These are phyloP conservation scores for Balamuthia mandrillaris DNA, from an alignment of 208 protist genomes.

Conservation along the genomic window DNA sequence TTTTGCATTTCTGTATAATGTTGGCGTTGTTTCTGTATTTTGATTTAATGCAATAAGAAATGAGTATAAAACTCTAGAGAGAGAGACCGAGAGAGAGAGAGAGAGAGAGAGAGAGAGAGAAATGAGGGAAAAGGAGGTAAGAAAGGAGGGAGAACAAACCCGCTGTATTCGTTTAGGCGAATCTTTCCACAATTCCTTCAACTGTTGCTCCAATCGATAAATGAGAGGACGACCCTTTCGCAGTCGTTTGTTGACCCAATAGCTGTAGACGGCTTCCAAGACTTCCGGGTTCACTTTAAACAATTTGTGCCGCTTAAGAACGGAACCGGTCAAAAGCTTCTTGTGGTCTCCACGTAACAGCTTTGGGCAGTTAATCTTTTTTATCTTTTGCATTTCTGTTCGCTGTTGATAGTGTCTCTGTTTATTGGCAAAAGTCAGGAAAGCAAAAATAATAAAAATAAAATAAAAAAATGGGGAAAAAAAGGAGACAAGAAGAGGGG, in stretches of 20 bases:
- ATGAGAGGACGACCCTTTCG: background rate
- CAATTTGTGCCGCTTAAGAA: background rate
- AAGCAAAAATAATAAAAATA: too few species aligned
- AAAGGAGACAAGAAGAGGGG: too few species aligned
- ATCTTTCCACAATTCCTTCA: constrained; percentile 5
- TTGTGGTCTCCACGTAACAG: background rate
- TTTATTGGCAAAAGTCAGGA: too few species aligned
- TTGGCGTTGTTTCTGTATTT: background rate
- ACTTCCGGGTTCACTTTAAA: background rate
- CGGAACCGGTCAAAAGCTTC: background rate
- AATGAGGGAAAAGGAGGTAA: too few species aligned
- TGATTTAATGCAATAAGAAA: background rate
- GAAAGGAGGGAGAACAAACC: background rate
- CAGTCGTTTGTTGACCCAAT: constrained; percentile 25
- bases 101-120: too few species aligned
- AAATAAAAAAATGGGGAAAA: too few species aligned
- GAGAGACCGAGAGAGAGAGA: background rate
- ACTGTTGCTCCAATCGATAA: background rate
- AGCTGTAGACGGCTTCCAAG: background rate
- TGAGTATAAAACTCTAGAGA: background rate
- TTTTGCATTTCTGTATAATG: constrained; percentile 22
- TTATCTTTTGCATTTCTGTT: constrained; percentile 26
- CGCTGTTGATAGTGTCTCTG: constrained; percentile 1
- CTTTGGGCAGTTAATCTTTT: constrained; percentile 5
- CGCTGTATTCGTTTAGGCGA: background rate